Evolutionary conservation across 139 green algal species (phyloP), one percentile per base, ranked within the genome.

Genomic region (Nannochloris sp.): DNA sequence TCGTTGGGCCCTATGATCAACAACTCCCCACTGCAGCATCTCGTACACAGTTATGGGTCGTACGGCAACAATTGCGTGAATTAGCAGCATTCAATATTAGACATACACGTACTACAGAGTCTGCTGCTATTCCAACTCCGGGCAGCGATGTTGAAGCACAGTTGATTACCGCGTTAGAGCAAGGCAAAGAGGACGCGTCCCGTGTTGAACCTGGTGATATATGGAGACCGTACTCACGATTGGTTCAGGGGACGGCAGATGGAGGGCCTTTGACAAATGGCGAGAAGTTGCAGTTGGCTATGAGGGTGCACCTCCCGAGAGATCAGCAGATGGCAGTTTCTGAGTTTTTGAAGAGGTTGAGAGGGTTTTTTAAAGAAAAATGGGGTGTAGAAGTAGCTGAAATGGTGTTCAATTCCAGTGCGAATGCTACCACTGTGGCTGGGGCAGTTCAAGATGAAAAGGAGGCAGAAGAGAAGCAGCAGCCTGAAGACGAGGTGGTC

Each of bases 1-100:
- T 95, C 61, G 60, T 93, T 60, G 69, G 78, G 7, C 87, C 88
- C 5, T 95, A 92, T 72, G 83, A 95, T 74, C 35, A 76, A 31
- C 32, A 54, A 25, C 75, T 93, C 54, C 76, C 79, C 9, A 62
- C 53, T 4, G 71, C 79, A 55, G 72, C 54, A 31, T 73, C 68
- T 46, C 15, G 38, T 35, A 38, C 39, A 25, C 73, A 72, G 42
- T 25, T 77, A 44, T 85, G 73, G 63, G 60, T 76, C 25, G 78
- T 85, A 42, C 32, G 64, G 62, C 42, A 46, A 27, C 61, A 69
- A 54, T 33, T 14, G 4, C 67, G 59, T 12, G 57, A 59, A 19
- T 58, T 85, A 27, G 37, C 36, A 15, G 68, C 79, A 10, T 85
- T 59, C 57, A 71, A 42, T 29, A 42, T 84, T 30, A 67, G 68